A percentile compares a stretch with the other conserved stretches of the same genome.
Conservation (phyloP, 345 rosid genomes). For the Hevea brasiliensis region DNA sequence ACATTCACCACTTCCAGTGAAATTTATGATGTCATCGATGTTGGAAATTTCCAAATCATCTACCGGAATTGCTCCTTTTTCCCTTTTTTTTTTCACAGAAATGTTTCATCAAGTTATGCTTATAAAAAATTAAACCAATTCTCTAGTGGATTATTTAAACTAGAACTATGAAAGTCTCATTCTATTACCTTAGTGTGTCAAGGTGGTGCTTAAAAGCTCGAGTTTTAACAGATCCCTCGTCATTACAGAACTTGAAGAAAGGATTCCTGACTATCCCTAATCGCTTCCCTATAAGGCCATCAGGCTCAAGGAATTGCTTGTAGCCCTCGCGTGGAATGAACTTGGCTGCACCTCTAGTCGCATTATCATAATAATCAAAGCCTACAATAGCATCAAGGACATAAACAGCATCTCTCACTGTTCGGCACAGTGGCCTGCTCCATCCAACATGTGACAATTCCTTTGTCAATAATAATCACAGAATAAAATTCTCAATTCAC, state of each 20-base stretch:
- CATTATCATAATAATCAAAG: slow-evolving; percentile 36
- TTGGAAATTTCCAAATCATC: slow-evolving; percentile 47
- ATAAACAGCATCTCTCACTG: slow-evolving; percentile 45
- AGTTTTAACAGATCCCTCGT: neutral
- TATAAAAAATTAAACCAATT: too few relatives aligned
- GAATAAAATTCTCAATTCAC: too few relatives aligned
- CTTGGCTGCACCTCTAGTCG: slow-evolving; percentile 38
- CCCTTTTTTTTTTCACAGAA: slow-evolving; percentile 32
- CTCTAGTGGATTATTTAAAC: neutral
- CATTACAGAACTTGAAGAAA: slow-evolving; percentile 15
- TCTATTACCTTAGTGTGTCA: slow-evolving; percentile 43
- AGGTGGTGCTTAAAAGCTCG: slow-evolving; percentile 45
- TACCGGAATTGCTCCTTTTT: slow-evolving; percentile 33
- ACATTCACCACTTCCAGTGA: slow-evolving; percentile 17
- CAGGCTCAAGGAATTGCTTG: slow-evolving; percentile 44
- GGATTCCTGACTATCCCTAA: slow-evolving; percentile 47
- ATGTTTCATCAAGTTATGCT: too few relatives aligned
- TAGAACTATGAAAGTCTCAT: too few relatives aligned
- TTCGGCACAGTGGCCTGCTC: slow-evolving; percentile 23
- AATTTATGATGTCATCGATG: slow-evolving; percentile 15
- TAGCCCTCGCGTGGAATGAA: slow-evolving; percentile 57
- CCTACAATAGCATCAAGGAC: slow-evolving; percentile 50
- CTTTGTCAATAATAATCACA: too few relatives aligned
- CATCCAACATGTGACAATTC: too few relatives aligned
- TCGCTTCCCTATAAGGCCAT: slow-evolving; percentile 62